phyloP scores from a whole-genome alignment of 75 land plant species.

The Adiantum capillusveneris region DNA sequence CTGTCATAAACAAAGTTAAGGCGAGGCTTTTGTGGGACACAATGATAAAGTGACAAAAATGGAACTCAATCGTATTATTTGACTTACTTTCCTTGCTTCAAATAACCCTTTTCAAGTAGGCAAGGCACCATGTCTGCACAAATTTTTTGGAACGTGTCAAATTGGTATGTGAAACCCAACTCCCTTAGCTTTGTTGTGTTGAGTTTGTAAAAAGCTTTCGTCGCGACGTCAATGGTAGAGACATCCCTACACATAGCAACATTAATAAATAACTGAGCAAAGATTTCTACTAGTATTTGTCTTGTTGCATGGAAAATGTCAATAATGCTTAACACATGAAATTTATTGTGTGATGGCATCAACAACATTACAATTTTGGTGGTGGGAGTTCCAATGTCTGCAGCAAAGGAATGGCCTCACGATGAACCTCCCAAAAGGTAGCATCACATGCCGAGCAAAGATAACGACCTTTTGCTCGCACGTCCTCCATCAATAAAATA shows the following conservation, averaged over 20 bases:
- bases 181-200: not conserved
- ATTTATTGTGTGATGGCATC: not conserved
- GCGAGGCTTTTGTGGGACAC: too few relatives aligned
- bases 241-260: not conserved
- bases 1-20: too few relatives aligned
- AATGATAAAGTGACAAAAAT: too few relatives aligned
- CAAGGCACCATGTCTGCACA: not conserved
- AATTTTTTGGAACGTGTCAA: not conserved
- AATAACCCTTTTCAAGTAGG: not conserved
- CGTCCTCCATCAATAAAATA: not conserved
- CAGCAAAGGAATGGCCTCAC: not conserved
- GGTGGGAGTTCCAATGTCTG: not conserved
- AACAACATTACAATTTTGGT: not conserved
- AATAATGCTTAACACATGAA: too few relatives aligned
- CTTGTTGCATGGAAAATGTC: too few relatives aligned
- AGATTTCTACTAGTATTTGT: too few relatives aligned
- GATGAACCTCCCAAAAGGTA: not conserved
- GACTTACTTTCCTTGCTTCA: too few relatives aligned
- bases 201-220: not conserved
- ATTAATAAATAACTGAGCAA: not conserved
- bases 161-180: not conserved
- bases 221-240: not conserved
- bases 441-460: constrained; percentile 1
- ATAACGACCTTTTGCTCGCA: not conserved
- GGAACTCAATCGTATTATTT: too few relatives aligned